phyloP scores from a whole-genome alignment of 768 basidiomycete species.

The Galerina sulciceps region DNA sequence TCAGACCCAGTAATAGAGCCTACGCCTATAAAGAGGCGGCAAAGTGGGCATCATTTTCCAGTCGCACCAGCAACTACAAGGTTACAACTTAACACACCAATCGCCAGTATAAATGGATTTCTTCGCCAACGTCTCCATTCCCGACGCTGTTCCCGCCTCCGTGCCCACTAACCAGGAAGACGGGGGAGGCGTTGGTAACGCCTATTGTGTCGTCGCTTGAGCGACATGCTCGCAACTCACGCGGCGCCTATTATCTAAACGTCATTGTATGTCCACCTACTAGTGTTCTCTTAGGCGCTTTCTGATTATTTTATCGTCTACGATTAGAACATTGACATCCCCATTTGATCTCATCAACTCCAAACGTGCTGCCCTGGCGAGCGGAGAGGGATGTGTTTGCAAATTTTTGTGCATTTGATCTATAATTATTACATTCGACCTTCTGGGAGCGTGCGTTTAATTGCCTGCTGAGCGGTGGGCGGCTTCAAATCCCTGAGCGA shows the following conservation, averaged over 20 bases:
- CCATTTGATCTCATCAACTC: neutral
- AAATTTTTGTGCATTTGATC: neutral
- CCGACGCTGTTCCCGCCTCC: constrained; percentile 4
- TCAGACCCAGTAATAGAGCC: too few species aligned
- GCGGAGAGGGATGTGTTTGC: neutral
- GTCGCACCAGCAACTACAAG: neutral
- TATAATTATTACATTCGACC: constrained; percentile 7
- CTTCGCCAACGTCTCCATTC: constrained; percentile 6
- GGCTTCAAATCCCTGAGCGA: too few species aligned
- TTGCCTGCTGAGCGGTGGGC: too few species aligned
- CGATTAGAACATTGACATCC: neutral
- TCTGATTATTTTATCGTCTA: neutral
- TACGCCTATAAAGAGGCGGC: neutral
- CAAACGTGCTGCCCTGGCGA: neutral
- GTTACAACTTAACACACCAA: neutral
- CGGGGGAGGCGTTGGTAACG: neutral
- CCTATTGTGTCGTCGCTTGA: constrained; percentile 14
- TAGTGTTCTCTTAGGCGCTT: neutral
- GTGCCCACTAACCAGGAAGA: constrained; percentile 5
- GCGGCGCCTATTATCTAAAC: neutral
- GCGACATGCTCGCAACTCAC: neutral
- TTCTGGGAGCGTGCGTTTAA: neutral
- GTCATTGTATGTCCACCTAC: neutral
- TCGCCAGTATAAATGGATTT: constrained; percentile 7
- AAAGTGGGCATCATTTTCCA: neutral